phyloP scores from a whole-genome alignment of 805 yeast species.

The Wickerhamiella kazuoi region DNA sequence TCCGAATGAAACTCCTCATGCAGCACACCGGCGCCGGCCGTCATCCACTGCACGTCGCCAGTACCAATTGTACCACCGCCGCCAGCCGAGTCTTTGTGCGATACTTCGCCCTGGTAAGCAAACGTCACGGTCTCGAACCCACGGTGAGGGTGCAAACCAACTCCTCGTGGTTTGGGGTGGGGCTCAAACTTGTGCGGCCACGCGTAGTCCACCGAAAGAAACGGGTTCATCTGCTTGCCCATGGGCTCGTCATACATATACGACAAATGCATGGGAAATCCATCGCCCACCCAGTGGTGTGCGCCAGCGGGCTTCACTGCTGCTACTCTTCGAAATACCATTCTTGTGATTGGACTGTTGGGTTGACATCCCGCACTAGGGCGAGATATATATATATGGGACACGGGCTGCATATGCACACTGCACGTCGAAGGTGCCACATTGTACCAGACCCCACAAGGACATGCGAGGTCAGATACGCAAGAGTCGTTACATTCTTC shows the following conservation, averaged over 20 bases:
- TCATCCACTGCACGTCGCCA: slow-evolving; percentile 83
- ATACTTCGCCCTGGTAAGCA: slow-evolving; percentile 42
- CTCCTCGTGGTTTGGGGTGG: slow-evolving; percentile 1
- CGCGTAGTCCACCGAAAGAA: slow-evolving; percentile 3
- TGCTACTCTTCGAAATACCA: too few species aligned
- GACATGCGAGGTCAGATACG: too few species aligned
- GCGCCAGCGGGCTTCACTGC: neutral
- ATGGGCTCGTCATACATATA: neutral
- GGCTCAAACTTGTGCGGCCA: slow-evolving; percentile 3
- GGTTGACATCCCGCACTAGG: too few species aligned
- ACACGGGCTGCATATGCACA: too few species aligned
- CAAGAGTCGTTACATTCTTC: too few species aligned
- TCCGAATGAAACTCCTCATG: slow-evolving; percentile 51
- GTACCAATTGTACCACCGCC: slow-evolving; percentile 53
- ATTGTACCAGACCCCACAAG: too few species aligned
- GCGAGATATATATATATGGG: too few species aligned
- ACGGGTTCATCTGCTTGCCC: slow-evolving; percentile 3
- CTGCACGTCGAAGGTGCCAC: too few species aligned
- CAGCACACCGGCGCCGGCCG: slow-evolving; percentile 73
- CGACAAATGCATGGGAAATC: slow-evolving; percentile 1
- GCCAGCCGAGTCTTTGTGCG: slow-evolving; percentile 77
- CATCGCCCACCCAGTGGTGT: slow-evolving; percentile 19
- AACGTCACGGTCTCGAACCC: slow-evolving; percentile 65
- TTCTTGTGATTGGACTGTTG: too few species aligned
- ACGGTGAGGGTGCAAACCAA: slow-evolving; percentile 44